phyloP scores from a whole-genome alignment of 371 early-diverging fungal species.

The Saksenaea vasiformis region DNA sequence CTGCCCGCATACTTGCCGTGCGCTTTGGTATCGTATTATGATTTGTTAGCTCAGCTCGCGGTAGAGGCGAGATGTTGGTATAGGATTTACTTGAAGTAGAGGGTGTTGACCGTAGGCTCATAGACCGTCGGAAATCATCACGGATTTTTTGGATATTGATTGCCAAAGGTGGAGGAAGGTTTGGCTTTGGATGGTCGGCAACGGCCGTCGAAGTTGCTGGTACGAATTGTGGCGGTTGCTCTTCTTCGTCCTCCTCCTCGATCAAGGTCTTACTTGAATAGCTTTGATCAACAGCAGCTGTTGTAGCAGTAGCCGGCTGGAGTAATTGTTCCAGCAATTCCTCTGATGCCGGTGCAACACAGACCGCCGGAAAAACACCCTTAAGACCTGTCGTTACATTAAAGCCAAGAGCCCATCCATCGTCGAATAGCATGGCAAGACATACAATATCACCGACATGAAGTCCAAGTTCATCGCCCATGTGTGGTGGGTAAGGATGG shows the following conservation, averaged over 20 bases:
- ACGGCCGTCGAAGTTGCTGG: not conserved
- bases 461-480: constrained; percentile 66
- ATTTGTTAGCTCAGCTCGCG: constrained; percentile 1
- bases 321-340: constrained; percentile 34
- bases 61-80: constrained; percentile 4
- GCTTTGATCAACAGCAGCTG: not conserved
- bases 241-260: constrained; percentile 11
- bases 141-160: constrained; percentile 16
- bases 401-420: constrained; percentile 72
- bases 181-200: not conserved
- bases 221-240: not conserved
- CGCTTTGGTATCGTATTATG: constrained; percentile 5
- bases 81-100: constrained; percentile 1
- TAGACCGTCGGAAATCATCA: constrained; percentile 15
- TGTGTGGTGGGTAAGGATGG: constrained; percentile 49
- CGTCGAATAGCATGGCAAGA: constrained; percentile 56
- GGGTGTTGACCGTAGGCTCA: constrained; percentile 11
- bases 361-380: constrained; percentile 72
- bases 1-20: constrained; percentile 2
- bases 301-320: not conserved
- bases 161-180: not conserved
- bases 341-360: constrained; percentile 42
- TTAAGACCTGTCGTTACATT: constrained; percentile 58
- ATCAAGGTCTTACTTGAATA: constrained; percentile 8
- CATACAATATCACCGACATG: constrained; percentile 62